phyloP scores from a whole-genome alignment of 305 asterid genomes.

The Plantago coronopus region DNA sequence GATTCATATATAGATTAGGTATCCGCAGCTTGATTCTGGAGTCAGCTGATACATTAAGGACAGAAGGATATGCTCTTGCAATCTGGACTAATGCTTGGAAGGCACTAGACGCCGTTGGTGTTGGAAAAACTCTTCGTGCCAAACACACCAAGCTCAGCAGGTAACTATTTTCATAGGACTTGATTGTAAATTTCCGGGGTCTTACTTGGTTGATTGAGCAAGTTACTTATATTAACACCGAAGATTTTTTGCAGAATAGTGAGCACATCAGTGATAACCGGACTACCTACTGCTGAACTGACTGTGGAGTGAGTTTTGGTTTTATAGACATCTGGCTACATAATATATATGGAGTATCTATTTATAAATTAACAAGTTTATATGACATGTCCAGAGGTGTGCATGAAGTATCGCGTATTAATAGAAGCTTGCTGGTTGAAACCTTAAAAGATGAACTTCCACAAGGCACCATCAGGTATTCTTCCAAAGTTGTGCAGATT shows the following conservation, averaged over 20 bases:
- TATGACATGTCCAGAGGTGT: slow-evolving; percentile 24
- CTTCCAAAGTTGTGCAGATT: slow-evolving; percentile 34
- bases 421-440: slow-evolving; percentile 33
- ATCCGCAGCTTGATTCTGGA: slow-evolving; percentile 44
- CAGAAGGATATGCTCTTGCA: slow-evolving; percentile 30
- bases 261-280: slow-evolving; percentile 33
- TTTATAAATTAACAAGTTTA: background rate
- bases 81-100: slow-evolving; percentile 47
- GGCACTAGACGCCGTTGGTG: slow-evolving; percentile 55
- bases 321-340: background rate
- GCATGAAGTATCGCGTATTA: slow-evolving; percentile 34
- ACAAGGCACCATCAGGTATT: slow-evolving; percentile 31
- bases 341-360: background rate
- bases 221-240: background rate
- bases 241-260: slow-evolving; percentile 34
- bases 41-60: slow-evolving; percentile 38
- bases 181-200: background rate
- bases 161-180: slow-evolving; percentile 7
- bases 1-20: slow-evolving; percentile 35
- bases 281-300: slow-evolving; percentile 31
- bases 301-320: slow-evolving; percentile 23
- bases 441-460: slow-evolving; percentile 32
- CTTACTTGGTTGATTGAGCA: background rate
- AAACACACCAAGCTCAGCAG: slow-evolving; percentile 23
- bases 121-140: slow-evolving; percentile 37